Evolutionary conservation across 208 protist species (phyloP).

Genomic region (Trichomonas vaginalis): DNA sequence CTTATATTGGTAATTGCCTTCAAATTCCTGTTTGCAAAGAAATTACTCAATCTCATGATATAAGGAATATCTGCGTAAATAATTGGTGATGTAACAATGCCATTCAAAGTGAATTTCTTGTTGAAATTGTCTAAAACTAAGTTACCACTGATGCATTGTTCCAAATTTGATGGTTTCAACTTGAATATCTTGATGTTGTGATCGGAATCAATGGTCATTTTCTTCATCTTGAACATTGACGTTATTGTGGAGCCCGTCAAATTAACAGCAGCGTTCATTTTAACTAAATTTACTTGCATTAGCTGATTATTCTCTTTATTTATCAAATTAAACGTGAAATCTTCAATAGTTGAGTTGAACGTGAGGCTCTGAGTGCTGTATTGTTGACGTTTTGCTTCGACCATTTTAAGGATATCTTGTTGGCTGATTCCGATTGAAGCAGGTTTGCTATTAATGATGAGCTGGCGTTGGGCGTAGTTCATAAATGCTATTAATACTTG

Average conservation of each 20-base stretch:
- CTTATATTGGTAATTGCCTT: neutral
- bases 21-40: neutral
- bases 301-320: neutral
- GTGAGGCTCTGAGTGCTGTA: neutral
- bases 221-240: neutral
- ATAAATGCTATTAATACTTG: neutral
- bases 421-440: neutral
- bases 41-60: neutral
- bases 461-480: neutral
- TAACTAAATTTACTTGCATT: neutral
- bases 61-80: neutral
- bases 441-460: neutral
- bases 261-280: neutral
- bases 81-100: neutral
- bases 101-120: neutral
- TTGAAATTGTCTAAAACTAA: neutral
- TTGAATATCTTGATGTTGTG: neutral
- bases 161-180: neutral
- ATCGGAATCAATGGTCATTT: neutral
- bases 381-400: neutral
- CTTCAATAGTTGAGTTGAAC: neutral
- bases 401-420: neutral
- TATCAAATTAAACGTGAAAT: neutral
- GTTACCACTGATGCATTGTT: neutral
- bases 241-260: neutral